Conservation (phyloP, 2,329 filamentous ascomycete species). For the Talaromyces sp. region DNA sequence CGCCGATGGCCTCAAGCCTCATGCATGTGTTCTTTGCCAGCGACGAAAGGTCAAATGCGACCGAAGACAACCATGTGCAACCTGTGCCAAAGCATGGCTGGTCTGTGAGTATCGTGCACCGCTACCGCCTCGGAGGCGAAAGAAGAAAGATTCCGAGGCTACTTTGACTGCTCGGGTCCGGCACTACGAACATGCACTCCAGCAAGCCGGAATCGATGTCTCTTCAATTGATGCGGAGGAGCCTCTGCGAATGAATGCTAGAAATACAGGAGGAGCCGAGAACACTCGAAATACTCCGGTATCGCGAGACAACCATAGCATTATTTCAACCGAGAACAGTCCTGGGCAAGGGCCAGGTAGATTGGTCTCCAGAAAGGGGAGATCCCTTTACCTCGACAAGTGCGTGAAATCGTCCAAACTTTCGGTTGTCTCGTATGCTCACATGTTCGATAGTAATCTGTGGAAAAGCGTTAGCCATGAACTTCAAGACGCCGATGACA, state of each 20-base stretch:
- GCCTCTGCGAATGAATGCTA: neutral
- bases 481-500: slow-evolving; percentile 18
- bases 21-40: slow-evolving; percentile 19
- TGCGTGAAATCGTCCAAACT: slow-evolving; percentile 1
- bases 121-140: slow-evolving; percentile 17
- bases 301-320: neutral
- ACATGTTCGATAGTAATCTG: slow-evolving; percentile 14
- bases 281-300: neutral
- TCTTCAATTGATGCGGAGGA: slow-evolving; percentile 6
- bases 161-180: slow-evolving; percentile 13
- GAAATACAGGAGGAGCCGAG: neutral
- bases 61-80: slow-evolving; percentile 14
- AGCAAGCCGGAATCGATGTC: slow-evolving; percentile 12
- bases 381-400: slow-evolving; percentile 19
- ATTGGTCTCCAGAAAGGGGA: slow-evolving; percentile 17
- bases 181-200: slow-evolving; percentile 16
- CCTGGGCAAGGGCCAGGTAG: slow-evolving; percentile 13
- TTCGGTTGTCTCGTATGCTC: neutral
- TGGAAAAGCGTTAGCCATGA: slow-evolving; percentile 20
- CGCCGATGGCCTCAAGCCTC: slow-evolving; percentile 6
- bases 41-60: slow-evolving; percentile 20
- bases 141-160: slow-evolving; percentile 16
- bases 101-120: slow-evolving; percentile 18
- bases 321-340: neutral
- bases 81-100: slow-evolving; percentile 16